Evolutionary conservation across 2,329 filamentous ascomycete genomes (phyloP).

Genomic region (Epichloe festucae): DNA sequence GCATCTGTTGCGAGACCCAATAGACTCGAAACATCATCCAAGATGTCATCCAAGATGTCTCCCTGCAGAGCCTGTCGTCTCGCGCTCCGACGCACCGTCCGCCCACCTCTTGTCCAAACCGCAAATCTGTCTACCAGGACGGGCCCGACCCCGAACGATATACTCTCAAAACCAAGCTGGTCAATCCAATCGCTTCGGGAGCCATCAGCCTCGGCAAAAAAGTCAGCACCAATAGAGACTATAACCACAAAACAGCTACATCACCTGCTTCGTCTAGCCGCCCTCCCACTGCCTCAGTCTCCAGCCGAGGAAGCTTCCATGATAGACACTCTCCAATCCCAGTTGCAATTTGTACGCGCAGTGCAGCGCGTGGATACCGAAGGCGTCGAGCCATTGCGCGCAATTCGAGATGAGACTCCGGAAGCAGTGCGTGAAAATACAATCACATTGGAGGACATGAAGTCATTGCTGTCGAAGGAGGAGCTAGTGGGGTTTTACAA

Average conservation of each 20-base stretch:
- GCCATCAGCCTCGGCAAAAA: conserved; percentile 5
- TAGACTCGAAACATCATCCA: neutral
- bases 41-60: conserved; percentile 17
- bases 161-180: conserved; percentile 66
- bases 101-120: conserved; percentile 2
- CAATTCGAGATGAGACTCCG: conserved; percentile 68
- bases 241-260: conserved; percentile 58
- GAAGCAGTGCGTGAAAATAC: conserved; percentile 46
- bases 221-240: conserved; percentile 17
- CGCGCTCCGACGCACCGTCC: conserved; percentile 12
- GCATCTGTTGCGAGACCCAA: too few species aligned
- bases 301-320: conserved; percentile 53
- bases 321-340: conserved; percentile 62
- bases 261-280: conserved; percentile 80
- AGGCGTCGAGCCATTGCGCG: conserved; percentile 58
- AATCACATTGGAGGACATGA: conserved; percentile 44
- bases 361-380: conserved; percentile 69
- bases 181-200: conserved; percentile 57
- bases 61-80: conserved; percentile 20
- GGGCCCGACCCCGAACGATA: conserved; percentile 18
- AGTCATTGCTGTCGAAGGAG: conserved; percentile 46
- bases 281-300: conserved; percentile 59
- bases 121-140: conserved; percentile 6
- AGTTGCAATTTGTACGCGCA: conserved; percentile 81
- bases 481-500: conserved; percentile 42